Conservation (phyloP, 179 eudicot genomes). For the Nepenthes alata region DNA sequence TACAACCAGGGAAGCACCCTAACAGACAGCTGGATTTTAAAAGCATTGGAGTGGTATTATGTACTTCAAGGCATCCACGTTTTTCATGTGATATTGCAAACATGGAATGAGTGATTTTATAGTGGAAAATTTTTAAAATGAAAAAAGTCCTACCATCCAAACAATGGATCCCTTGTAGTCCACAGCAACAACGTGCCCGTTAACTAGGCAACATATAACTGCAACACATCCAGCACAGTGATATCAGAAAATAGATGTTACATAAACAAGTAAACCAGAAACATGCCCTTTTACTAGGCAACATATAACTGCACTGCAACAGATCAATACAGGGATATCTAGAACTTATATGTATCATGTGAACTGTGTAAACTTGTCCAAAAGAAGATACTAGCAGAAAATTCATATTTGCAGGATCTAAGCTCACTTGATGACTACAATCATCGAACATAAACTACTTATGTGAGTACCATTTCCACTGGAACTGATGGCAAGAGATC, state of each 20-base stretch:
- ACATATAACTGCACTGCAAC: no score
- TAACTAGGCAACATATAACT: constrained; percentile 72
- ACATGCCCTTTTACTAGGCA: neutral
- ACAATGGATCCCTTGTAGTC: constrained; percentile 35
- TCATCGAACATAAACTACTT: neutral
- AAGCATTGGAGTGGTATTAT: no score
- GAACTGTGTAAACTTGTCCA: no score
- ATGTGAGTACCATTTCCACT: constrained; percentile 33
- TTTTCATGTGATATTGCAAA: no score
- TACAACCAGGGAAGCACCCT: no score
- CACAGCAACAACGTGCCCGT: constrained; percentile 54
- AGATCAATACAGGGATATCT: no score
- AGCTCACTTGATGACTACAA: neutral
- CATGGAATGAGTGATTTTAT: neutral
- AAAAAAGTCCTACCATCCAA: constrained; percentile 37
- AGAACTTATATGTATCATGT: no score
- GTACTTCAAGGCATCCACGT: no score
- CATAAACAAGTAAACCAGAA: neutral
- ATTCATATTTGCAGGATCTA: neutral
- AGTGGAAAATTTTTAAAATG: neutral
- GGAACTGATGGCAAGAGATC: constrained; percentile 49
- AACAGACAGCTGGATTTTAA: no score
- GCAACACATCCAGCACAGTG: constrained; percentile 7
- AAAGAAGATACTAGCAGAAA: neutral
- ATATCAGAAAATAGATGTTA: neutral